Percentiles rank a stretch among this genome's conserved stretches.
Evolutionary conservation across 2,329 filamentous ascomycete genomes (phyloP).

Genomic region (Pezicula radicicola): DNA sequence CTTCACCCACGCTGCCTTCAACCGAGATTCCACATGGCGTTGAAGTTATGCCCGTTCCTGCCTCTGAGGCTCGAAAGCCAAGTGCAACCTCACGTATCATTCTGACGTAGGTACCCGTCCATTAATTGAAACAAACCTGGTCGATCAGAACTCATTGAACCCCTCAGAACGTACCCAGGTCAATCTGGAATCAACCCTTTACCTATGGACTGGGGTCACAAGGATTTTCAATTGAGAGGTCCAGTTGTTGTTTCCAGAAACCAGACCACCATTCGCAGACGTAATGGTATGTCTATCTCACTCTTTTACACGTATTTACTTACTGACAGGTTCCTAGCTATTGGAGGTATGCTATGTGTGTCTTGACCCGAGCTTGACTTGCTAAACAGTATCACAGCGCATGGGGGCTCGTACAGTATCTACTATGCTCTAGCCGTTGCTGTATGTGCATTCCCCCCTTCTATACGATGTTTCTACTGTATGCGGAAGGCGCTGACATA

Average conservation of each 20-base stretch:
- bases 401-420: constrained; percentile 91
- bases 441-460: neutral
- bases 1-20: constrained; percentile 26
- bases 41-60: constrained; percentile 6
- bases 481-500: neutral
- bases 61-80: constrained; percentile 22
- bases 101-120: constrained; percentile 45
- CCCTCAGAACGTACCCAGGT: constrained; percentile 74
- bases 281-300: constrained; percentile 62
- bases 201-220: constrained; percentile 80
- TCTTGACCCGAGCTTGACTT: neutral
- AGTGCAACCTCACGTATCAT: constrained; percentile 59
- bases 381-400: constrained; percentile 44
- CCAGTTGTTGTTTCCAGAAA: constrained; percentile 84
- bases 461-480: too few relatives aligned
- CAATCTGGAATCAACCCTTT: constrained; percentile 94
- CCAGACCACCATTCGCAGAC: constrained; percentile 70
- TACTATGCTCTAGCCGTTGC: constrained; percentile 93
- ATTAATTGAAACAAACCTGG: neutral
- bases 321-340: constrained; percentile 35
- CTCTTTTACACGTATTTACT: constrained; percentile 13
- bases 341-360: constrained; percentile 47
- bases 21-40: constrained; percentile 15
- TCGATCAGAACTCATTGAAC: constrained; percentile 9
- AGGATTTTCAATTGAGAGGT: constrained; percentile 71